Evolutionary conservation across 1,139 yeast species (phyloP).

Genomic region (Pichia sp.): DNA sequence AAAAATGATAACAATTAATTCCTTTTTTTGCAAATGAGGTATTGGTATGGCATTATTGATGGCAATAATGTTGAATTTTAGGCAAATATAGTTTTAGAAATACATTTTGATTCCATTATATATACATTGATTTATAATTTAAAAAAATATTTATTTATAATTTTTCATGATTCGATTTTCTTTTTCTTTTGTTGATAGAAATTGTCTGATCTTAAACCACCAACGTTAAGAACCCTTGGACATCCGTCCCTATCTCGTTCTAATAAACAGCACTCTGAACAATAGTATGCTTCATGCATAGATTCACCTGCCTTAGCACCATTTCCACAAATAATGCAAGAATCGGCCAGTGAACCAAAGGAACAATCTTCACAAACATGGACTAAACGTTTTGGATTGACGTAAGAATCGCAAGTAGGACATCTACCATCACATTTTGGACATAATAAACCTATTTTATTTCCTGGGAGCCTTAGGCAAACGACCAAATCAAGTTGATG

Average conservation of each 20-base stretch:
- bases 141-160: background rate
- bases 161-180: background rate
- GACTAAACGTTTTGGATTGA: constrained; percentile 66
- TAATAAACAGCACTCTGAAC: constrained; percentile 74
- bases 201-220: constrained; percentile 65
- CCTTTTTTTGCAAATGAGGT: background rate
- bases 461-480: constrained; percentile 86
- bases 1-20: background rate
- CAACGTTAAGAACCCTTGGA: constrained; percentile 76
- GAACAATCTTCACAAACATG: constrained; percentile 84
- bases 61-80: constrained; percentile 13
- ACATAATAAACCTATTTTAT: constrained; percentile 63
- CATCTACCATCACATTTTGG: constrained; percentile 88
- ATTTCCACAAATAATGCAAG: constrained; percentile 72
- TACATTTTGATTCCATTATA: too few relatives aligned
- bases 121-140: background rate
- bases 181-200: constrained; percentile 51
- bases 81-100: too few relatives aligned
- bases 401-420: constrained; percentile 85
- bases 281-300: constrained; percentile 55
- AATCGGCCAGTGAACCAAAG: constrained; percentile 55
- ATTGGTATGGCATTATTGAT: constrained; percentile 6
- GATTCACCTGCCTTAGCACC: constrained; percentile 40
- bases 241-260: constrained; percentile 93
- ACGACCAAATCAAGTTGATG: constrained; percentile 83